These are phyloP conservation scores for Schwanniomyces polymorphus DNA, from an alignment of 805 yeast species.

Conservation along the genomic window DNA sequence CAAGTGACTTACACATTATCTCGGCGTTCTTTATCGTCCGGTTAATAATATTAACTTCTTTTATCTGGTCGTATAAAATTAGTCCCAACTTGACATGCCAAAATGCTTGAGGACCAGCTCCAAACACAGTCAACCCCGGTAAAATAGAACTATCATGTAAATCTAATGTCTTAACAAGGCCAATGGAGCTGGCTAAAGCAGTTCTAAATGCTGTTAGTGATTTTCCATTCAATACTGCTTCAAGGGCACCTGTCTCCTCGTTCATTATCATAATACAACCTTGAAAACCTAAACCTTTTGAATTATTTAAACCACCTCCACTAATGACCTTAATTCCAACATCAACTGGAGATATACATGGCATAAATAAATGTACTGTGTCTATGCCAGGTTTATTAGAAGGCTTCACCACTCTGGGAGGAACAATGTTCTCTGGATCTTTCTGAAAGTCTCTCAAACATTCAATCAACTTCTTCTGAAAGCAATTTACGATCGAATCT, in stretches of 20 bases:
- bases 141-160: constrained; percentile 22
- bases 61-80: constrained; percentile 33
- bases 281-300: constrained; percentile 49
- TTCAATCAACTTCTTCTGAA: constrained; percentile 33
- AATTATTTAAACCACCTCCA: constrained; percentile 43
- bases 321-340: constrained; percentile 64
- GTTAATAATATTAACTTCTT: constrained; percentile 46
- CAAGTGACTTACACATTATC: constrained; percentile 21
- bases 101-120: constrained; percentile 63
- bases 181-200: constrained; percentile 55
- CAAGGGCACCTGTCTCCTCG: constrained; percentile 48
- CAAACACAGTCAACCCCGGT: constrained; percentile 42
- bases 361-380: constrained; percentile 62
- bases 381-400: constrained; percentile 33
- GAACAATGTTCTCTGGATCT: constrained; percentile 46
- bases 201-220: constrained; percentile 68
- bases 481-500: constrained; percentile 22
- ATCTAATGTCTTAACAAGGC: constrained; percentile 33
- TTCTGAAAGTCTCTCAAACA: constrained; percentile 43
- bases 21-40: constrained; percentile 44
- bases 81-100: constrained; percentile 59
- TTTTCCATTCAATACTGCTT: constrained; percentile 57
- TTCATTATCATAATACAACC: constrained; percentile 57
- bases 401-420: constrained; percentile 51
- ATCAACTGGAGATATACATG: constrained; percentile 50